Evolutionary conservation across 495 filamentous ascomycete species (phyloP).

Genomic region (Neohortaea acidophila): DNA sequence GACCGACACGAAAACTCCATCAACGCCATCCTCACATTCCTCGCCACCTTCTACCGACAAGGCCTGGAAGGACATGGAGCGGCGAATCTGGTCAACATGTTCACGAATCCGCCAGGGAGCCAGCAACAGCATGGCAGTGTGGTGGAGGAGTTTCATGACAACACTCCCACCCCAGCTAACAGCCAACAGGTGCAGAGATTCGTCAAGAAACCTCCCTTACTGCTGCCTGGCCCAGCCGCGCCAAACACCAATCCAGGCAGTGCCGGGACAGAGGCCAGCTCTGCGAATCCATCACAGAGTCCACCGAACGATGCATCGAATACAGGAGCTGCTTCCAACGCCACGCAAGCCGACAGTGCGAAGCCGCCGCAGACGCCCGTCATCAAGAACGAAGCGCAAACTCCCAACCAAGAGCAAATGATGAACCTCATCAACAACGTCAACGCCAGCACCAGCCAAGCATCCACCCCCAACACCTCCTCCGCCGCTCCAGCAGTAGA

Average conservation of each 20-base stretch:
- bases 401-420: constrained; percentile 44
- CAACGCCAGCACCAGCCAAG: constrained; percentile 47
- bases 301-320: constrained; percentile 8
- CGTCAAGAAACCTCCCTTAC: constrained; percentile 19
- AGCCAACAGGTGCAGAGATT: constrained; percentile 17
- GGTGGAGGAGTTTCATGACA: constrained; percentile 25
- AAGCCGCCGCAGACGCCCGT: constrained; percentile 1
- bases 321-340: constrained; percentile 4
- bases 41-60: constrained; percentile 89
- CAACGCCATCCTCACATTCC: constrained; percentile 90
- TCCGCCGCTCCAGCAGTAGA: constrained; percentile 37
- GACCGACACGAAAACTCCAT: constrained; percentile 95
- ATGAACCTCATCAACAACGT: constrained; percentile 75
- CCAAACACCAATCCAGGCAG: constrained; percentile 3
- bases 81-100: constrained; percentile 27
- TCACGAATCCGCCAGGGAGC: constrained; percentile 25
- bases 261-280: constrained; percentile 13
- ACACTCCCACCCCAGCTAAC: constrained; percentile 10
- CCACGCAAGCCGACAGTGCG: neutral
- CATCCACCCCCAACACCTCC: constrained; percentile 26
- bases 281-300: constrained; percentile 16
- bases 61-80: constrained; percentile 43
- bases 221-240: constrained; percentile 18
- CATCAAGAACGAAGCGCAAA: constrained; percentile 18
- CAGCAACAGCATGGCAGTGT: constrained; percentile 26